phyloP scores from a whole-genome alignment of 371 early-diverging fungal genomes.

The Coemansia sp. region DNA sequence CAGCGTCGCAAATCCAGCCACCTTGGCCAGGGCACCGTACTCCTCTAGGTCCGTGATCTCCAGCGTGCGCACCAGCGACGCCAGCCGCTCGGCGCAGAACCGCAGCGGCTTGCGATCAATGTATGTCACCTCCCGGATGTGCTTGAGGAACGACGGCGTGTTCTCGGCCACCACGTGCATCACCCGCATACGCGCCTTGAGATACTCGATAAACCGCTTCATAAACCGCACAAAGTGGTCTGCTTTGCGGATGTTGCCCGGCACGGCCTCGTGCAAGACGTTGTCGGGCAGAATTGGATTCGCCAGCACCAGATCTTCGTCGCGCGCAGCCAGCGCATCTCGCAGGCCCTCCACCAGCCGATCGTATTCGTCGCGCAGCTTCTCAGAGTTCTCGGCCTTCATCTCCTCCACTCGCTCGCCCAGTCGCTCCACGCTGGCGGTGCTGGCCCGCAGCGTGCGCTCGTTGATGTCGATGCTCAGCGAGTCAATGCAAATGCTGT shows the following conservation, averaged over 20 bases:
- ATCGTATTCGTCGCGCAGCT: constrained; percentile 85
- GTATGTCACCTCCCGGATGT: constrained; percentile 89
- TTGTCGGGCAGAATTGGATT: constrained; percentile 92
- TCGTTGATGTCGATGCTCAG: constrained; percentile 92
- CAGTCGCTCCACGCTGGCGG: constrained; percentile 73
- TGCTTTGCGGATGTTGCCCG: constrained; percentile 97
- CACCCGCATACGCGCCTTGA: constrained; percentile 97
- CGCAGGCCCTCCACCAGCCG: constrained; percentile 87
- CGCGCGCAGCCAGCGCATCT: constrained; percentile 69
- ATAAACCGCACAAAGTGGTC: constrained; percentile 98
- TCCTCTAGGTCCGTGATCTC: constrained; percentile 92
- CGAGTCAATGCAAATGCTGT: constrained; percentile 98
- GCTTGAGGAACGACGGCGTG: constrained; percentile 89
- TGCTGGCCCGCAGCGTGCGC: constrained; percentile 87
- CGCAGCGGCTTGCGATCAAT: constrained; percentile 93
- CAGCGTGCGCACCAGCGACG: constrained; percentile 85
- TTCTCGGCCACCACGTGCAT: constrained; percentile 98
- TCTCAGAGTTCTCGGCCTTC: constrained; percentile 82
- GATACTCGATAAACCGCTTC: constrained; percentile 97
- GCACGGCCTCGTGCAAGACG: constrained; percentile 90
- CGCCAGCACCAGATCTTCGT: constrained; percentile 74
- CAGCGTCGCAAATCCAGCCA: constrained; percentile 96
- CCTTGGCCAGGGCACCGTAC: constrained; percentile 75
- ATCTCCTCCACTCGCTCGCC: constrained; percentile 74
- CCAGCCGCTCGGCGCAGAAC: constrained; percentile 93